Evolutionary conservation across 768 basidiomycete species (phyloP), one percentile per base, ranked within the genome.

Genomic region (Tephrocybe rancida): DNA sequence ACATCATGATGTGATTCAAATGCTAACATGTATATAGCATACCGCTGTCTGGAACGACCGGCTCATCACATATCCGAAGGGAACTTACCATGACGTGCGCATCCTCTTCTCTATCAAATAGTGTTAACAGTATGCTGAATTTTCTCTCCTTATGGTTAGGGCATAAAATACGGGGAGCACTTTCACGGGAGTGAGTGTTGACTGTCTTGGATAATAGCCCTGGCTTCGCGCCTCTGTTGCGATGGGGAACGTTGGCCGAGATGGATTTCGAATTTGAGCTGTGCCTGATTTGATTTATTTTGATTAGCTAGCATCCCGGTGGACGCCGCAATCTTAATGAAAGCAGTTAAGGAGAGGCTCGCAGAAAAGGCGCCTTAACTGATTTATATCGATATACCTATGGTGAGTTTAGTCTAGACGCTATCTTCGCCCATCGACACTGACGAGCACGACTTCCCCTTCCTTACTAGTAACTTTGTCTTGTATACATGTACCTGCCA

Each of bases 41-140:
- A 85, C 82, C 55, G 83, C 78, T 0, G 72, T 90, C 18, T 85
- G 86, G 85, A 85, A 88, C 59, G 82, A 87, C 67, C 79, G 80
- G 65, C 75, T 70, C 56, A 67, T 79, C 21, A 71, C 71, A 2
- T 73, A 67, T 50, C 55, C 66, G n/a, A 56, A 61, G 27, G 70
- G 70, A 49, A 62, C 49, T 19, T 67, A 63, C 49, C 69, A 69
- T 52, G 55, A 70, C 50, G 70, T 67, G 46, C 41, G 64, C 60
- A 29, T 11, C 5, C 27, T 41, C 45, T 39, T 49, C 38, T 48
- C 25, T 50, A 21, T 47, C 45, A 39, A 22, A 38, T 55, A 43
- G 34, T 45, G 43, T 37, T 48, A 51, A 25, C 22, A 24, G 43
- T 53, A 37, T 22, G 46, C 43, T 35, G 24, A 41, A 25, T 25